Conservation (phyloP, 192 early-diverging fungal genomes). For the Gaertneriomyces sp. region DNA sequence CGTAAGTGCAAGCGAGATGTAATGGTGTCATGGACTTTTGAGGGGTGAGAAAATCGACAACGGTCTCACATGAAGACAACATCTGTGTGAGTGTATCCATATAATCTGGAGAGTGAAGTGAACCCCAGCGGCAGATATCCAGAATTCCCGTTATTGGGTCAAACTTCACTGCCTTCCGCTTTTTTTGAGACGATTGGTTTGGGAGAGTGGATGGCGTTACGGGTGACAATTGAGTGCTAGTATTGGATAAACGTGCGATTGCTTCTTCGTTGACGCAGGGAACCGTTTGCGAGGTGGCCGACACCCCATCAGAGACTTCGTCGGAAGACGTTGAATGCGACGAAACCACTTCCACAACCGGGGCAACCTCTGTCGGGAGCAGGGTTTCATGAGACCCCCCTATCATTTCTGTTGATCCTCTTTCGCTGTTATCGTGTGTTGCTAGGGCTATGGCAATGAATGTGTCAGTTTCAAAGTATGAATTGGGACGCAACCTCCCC, state of each 20-base stretch:
- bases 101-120: slow-evolving; percentile 15
- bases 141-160: slow-evolving; percentile 36
- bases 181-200: not conserved
- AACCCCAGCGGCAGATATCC: slow-evolving; percentile 38
- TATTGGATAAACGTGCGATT: not conserved
- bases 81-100: slow-evolving; percentile 3
- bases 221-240: slow-evolving; percentile 17
- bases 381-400: no score
- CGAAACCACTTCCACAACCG: no score
- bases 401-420: no score
- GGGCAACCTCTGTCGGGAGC: no score
- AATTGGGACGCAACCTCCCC: no score
- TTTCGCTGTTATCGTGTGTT: no score
- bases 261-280: no score
- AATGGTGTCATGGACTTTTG: slow-evolving; percentile 48
- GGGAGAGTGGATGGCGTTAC: not conserved
- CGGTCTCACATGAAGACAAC: not conserved
- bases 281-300: no score
- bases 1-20: slow-evolving; percentile 56
- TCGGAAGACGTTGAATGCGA: no score
- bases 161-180: slow-evolving; percentile 35
- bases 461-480: no score
- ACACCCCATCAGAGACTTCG: no score
- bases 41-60: slow-evolving; percentile 35
- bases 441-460: no score